Evolutionary conservation across 768 basidiomycete genomes (phyloP), one percentile per base, ranked within the genome.

Genomic region (Trametes cingulata): DNA sequence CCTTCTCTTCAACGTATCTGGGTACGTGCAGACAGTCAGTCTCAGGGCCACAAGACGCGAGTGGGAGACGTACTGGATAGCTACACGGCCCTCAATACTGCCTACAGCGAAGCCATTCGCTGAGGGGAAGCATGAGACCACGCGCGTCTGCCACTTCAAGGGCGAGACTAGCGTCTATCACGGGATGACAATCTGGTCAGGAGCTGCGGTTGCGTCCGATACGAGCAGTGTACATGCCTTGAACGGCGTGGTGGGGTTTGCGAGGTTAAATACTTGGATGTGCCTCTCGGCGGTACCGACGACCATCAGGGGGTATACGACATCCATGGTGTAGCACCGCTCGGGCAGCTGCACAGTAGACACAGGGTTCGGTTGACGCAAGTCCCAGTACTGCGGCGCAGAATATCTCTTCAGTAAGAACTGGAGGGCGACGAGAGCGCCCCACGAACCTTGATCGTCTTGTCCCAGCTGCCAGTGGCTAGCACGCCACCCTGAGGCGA

Each of bases 381-480:
- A 73, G 74, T 97, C 93, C 95, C 95, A 98, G 68, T 97, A 98
- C 93, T 97, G 66, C 17, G 36, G 27, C 22, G 10, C 1, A 3
- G 6, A 5, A 20, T 17, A 15, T 39, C 19, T 3, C 37, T 24
- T 1, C 7, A 6, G 27, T 25, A 14, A 27, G 1, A 39, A 36
- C 19, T 7, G n/a, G 13, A 13, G 2, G 27, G 33, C 7, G 14
- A 57, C 12, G 37, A 22, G n/a, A 10, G 15, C 35, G n/a, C 13
- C 19, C 17, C 39, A 51, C 42, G 15, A n/a, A 95, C 95, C 81
- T 95, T 96, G 71, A 98, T 75, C 1, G 93, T 96, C 76, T 96
- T 96, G 74, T 99, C 96, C 97, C 97, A 99, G 53, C 93, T 94
- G 10, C 95, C 97, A 1, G 96, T 98, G 13, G 88, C 92, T 19